Conservation (phyloP, 768 basidiomycete species). For the Suillus decipiens region DNA sequence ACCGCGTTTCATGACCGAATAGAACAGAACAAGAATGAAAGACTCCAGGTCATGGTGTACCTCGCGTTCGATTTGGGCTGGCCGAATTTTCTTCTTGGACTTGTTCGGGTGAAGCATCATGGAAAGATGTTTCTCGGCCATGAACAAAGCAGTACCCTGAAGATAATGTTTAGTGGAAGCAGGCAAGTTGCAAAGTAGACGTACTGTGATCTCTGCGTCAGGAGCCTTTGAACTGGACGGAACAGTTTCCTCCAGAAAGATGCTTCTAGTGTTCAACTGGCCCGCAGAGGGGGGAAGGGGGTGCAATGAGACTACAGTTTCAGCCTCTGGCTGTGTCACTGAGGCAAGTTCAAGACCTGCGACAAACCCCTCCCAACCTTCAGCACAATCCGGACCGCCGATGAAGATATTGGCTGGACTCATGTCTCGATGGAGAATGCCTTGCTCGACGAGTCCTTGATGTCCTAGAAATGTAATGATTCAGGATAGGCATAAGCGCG, state of each 20-base stretch:
- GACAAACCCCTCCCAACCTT: background rate
- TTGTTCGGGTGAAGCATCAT: background rate
- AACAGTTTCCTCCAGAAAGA: background rate
- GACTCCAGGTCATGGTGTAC: too few species aligned
- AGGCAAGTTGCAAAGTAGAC: background rate
- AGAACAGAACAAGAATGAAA: too few species aligned
- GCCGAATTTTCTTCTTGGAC: background rate
- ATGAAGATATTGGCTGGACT: constrained; percentile 10
- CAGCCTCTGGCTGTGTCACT: background rate
- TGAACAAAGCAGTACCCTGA: constrained; percentile 3
- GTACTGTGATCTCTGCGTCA: background rate
- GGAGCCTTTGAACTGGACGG: background rate
- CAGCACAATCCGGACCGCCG: background rate
- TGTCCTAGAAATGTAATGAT: constrained; percentile 5
- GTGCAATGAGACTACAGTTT: background rate
- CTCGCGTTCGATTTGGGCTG: background rate
- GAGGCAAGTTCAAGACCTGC: background rate
- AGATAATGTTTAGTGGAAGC: background rate
- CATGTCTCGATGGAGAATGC: constrained; percentile 9
- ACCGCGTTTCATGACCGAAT: too few species aligned
- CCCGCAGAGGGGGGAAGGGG: background rate
- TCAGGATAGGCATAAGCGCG: background rate
- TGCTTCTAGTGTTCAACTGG: background rate
- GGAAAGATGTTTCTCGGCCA: background rate
- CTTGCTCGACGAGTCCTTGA: background rate